Conservation (phyloP, 805 yeast genomes). For the Teunomyces panamensis region DNA sequence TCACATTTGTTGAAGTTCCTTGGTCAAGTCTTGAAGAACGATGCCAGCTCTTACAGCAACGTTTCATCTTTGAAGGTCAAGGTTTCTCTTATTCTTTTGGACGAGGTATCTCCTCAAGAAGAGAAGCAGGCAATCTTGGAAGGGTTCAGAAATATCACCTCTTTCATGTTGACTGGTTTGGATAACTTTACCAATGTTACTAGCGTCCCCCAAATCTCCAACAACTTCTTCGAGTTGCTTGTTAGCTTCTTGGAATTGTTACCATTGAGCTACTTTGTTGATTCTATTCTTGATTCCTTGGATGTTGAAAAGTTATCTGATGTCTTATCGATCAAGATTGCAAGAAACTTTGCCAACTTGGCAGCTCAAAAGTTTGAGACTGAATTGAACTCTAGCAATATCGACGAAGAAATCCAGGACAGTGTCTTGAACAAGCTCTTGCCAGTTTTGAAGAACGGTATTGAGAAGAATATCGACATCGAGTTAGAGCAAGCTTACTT, state of each 20-base stretch:
- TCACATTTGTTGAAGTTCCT: conserved; percentile 55
- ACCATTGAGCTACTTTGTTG: conserved; percentile 72
- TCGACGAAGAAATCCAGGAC: conserved; percentile 44
- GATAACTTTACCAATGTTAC: conserved; percentile 28
- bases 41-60: conserved; percentile 20
- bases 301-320: conserved; percentile 27
- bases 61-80: conserved; percentile 44
- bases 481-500: conserved; percentile 67
- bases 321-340: conserved; percentile 47
- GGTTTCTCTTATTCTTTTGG: conserved; percentile 51
- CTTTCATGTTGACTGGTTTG: conserved; percentile 35
- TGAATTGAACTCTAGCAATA: conserved; percentile 50
- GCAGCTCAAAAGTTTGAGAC: conserved; percentile 65
- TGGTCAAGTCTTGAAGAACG: conserved; percentile 43
- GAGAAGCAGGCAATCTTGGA: conserved; percentile 30
- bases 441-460: conserved; percentile 45
- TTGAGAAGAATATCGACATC: conserved; percentile 31
- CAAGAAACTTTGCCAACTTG: conserved; percentile 59
- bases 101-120: conserved; percentile 29
- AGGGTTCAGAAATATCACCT: conserved; percentile 30
- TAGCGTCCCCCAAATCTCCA: conserved; percentile 24
- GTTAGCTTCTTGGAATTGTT: conserved; percentile 63
- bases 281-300: conserved; percentile 49
- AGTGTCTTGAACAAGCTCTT: conserved; percentile 53
- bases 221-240: conserved; percentile 52